phyloP scores from a whole-genome alignment of 768 basidiomycete genomes.

The Cytidiella melzeri region DNA sequence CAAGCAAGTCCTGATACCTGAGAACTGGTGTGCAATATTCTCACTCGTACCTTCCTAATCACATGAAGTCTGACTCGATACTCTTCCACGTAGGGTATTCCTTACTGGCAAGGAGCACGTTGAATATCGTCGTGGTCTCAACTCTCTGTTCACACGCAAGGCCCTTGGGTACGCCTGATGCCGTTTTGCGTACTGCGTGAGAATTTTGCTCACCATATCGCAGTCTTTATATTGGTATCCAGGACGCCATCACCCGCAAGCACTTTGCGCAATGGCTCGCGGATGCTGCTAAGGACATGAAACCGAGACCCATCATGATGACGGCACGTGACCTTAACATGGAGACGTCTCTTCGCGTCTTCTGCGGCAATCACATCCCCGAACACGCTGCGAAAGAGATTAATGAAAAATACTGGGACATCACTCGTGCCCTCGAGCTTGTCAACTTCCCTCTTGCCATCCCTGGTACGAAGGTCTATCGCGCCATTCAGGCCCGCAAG shows the following conservation, averaged over 20 bases:
- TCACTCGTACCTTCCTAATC: slow-evolving; percentile 2
- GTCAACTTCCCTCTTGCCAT: slow-evolving; percentile 97
- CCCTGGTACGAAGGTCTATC: slow-evolving; percentile 95
- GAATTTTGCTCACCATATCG: neutral
- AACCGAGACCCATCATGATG: slow-evolving; percentile 72
- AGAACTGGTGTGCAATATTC: slow-evolving; percentile 66
- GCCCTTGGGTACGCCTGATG: slow-evolving; percentile 65
- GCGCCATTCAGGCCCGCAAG: slow-evolving; percentile 88
- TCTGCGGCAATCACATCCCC: slow-evolving; percentile 88
- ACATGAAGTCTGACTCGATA: neutral
- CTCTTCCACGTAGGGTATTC: slow-evolving; percentile 82
- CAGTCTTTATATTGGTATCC: slow-evolving; percentile 79
- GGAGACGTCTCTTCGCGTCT: slow-evolving; percentile 94
- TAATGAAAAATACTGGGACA: slow-evolving; percentile 91
- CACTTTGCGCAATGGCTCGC: slow-evolving; percentile 72
- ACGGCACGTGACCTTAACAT: slow-evolving; percentile 92
- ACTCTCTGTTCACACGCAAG: slow-evolving; percentile 89
- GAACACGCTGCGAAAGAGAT: slow-evolving; percentile 75
- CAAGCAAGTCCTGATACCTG: slow-evolving; percentile 74
- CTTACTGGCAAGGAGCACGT: slow-evolving; percentile 89
- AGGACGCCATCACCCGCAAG: slow-evolving; percentile 76
- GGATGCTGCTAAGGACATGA: slow-evolving; percentile 40
- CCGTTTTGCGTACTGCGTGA: neutral
- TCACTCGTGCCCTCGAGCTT: slow-evolving; percentile 91
- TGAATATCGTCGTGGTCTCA: slow-evolving; percentile 88